Percentiles rank a stretch among this genome's conserved stretches.
Evolutionary conservation across 2,329 filamentous ascomycete genomes (phyloP).

Genomic region (Beauveria sp.): DNA sequence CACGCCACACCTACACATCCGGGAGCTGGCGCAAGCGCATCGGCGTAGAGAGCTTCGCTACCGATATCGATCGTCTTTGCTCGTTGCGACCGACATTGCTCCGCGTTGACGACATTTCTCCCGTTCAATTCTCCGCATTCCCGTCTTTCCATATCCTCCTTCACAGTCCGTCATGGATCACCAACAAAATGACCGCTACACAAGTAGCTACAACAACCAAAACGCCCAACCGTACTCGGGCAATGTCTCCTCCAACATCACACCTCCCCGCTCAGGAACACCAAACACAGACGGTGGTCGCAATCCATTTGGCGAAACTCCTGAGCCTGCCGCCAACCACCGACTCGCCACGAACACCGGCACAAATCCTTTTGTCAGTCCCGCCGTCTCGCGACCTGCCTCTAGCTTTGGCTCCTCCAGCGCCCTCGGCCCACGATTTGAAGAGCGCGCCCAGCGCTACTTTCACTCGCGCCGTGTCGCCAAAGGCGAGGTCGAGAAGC

Average conservation of each 20-base stretch:
- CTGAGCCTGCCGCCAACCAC: conserved; percentile 29
- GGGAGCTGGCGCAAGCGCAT: background rate
- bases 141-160: background rate
- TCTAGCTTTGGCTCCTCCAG: conserved; percentile 42
- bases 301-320: conserved; percentile 34
- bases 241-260: conserved; percentile 30
- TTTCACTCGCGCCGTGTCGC: conserved; percentile 66
- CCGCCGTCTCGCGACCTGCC: conserved; percentile 35
- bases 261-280: conserved; percentile 34
- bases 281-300: conserved; percentile 32
- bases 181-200: conserved; percentile 18
- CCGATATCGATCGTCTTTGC: background rate
- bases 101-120: background rate
- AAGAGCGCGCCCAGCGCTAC: conserved; percentile 43
- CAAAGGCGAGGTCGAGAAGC: conserved; percentile 67
- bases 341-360: conserved; percentile 17
- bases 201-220: conserved; percentile 19
- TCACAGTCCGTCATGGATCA: conserved; percentile 19
- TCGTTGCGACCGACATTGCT: background rate
- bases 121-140: background rate
- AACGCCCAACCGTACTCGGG: conserved; percentile 22
- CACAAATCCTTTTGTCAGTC: conserved; percentile 41
- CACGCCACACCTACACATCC: background rate
- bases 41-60: background rate
- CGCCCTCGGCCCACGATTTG: conserved; percentile 27